A percentile compares a stretch with the other conserved stretches of the same genome.
phyloP scores from a whole-genome alignment of 2,329 filamentous ascomycete genomes.

The Tolypocladium album region DNA sequence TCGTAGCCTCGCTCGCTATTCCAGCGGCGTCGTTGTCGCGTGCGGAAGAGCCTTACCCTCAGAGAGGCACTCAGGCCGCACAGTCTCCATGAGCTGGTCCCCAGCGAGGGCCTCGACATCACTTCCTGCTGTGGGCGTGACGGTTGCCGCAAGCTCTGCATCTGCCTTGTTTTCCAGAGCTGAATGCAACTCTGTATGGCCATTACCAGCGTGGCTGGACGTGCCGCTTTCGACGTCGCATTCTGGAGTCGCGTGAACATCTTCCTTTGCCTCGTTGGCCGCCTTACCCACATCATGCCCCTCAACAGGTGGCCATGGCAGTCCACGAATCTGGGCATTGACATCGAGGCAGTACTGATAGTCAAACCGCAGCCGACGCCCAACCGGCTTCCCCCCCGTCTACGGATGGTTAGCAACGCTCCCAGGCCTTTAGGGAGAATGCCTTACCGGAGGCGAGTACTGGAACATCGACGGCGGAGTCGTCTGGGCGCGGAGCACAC shows the following conservation, averaged over 20 bases:
- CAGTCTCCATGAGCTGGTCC: not conserved
- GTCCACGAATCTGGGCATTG: constrained; percentile 19
- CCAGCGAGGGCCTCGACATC: not conserved
- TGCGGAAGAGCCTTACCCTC: not conserved
- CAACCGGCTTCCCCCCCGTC: constrained; percentile 26
- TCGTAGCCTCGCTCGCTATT: not conserved
- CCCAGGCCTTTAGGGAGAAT: not conserved
- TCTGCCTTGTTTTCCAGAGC: no score
- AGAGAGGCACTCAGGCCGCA: not conserved
- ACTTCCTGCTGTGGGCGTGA: not conserved
- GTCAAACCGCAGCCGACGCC: constrained; percentile 19
- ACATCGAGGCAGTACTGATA: constrained; percentile 22
- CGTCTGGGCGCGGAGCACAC: constrained; percentile 25
- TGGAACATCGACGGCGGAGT: constrained; percentile 24
- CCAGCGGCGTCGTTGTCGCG: not conserved
- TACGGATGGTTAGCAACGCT: constrained; percentile 6
- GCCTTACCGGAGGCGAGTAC: constrained; percentile 36
- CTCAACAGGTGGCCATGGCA: constrained; percentile 13
- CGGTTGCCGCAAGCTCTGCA: not conserved
- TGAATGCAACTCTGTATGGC: not conserved
- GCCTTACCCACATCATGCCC: not conserved
- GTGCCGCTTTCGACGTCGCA: not conserved
- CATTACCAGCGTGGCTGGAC: not conserved
- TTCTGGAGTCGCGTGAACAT: not conserved
- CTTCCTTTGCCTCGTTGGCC: not conserved